Base-by-base conservation (phyloP, 805 yeast genomes). In the Ogataea salicorniae region DNA sequence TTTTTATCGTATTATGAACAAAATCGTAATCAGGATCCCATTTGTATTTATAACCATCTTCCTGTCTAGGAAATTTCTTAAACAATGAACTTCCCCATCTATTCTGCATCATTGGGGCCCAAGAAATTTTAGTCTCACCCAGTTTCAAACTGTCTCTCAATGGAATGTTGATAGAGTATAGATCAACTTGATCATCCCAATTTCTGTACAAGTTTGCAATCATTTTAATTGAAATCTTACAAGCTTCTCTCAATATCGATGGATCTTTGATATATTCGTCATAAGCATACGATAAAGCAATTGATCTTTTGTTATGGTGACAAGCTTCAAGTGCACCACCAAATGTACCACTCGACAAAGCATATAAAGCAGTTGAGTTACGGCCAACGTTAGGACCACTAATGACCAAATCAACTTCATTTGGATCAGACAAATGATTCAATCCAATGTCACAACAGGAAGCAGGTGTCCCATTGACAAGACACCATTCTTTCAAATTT, bases 351-450 rank as follows among this genome's bases (percentile, higher is more conserved):
- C 90, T 81, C 14, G 95, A 79, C 59, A 90, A 75, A 48, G 87
- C 84, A 66, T 88, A 90, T 35, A 89, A 76, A 9, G 91, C 89
- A 26, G 90, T 80, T 2, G 95, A 80, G 66, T 90, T 90, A 60
- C 94, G 79, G 22, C 97, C 97, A 54, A 83, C 87, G 63, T 90
- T 90, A 14, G 97, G 97, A 0, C 97, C 97, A 38, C 94, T 83
- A 26, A 90, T 68, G 4, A 90, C 95, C 51, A 89, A 69, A 64
- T 90, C 96, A 22, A 88, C 79, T 1, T 84, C 83, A 4, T 73
- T 75, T 7, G n/a, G 39, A 43, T 71, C 69, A 36, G 71, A 68
- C 50, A 87, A 60, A 59, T 85, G 89, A 57, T 85, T 80, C 41
- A 85, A 65, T 2, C 96, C 97, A 45, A 90, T 76, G 64, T 89